Evolutionary conservation across 176 grass and related monocot genomes (phyloP).

Genomic region (Oryza punctata): DNA sequence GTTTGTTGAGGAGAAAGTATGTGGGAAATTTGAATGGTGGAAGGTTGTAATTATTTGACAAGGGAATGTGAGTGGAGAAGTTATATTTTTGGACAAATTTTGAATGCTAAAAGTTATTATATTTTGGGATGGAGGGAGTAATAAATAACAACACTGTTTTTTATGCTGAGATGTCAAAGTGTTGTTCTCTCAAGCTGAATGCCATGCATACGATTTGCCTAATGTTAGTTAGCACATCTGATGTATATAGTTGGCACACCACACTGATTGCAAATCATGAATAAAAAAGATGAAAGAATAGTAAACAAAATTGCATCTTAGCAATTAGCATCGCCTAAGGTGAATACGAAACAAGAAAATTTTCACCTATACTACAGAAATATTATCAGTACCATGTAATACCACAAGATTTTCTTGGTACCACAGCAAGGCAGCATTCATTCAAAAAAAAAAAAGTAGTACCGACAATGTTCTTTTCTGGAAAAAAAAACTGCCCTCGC

Average conservation of each 20-base stretch:
- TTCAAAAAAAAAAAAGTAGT: neutral
- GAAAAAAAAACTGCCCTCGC: neutral
- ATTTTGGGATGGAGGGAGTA: neutral
- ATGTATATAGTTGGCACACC: neutral
- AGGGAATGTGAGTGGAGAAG: no score
- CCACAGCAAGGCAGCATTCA: neutral
- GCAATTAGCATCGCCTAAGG: no score
- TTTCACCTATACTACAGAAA: neutral
- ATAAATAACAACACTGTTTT: neutral
- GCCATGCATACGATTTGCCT: neutral
- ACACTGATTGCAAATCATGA: neutral
- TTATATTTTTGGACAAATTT: no score
- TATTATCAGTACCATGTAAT: neutral
- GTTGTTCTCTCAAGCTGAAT: neutral
- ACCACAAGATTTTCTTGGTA: neutral
- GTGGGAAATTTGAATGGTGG: no score
- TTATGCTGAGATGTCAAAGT: neutral
- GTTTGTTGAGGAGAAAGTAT: no score
- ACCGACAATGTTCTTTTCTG: neutral
- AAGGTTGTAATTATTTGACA: no score
- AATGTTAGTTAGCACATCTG: constrained; percentile 1
- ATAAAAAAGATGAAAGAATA: neutral
- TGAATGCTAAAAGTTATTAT: no score
- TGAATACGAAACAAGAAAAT: no score
- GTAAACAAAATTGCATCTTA: neutral